Percentiles rank a stretch among this genome's conserved stretches.
Conservation (phyloP, 2,329 filamentous ascomycete genomes). For the Verticillium klebahnii region DNA sequence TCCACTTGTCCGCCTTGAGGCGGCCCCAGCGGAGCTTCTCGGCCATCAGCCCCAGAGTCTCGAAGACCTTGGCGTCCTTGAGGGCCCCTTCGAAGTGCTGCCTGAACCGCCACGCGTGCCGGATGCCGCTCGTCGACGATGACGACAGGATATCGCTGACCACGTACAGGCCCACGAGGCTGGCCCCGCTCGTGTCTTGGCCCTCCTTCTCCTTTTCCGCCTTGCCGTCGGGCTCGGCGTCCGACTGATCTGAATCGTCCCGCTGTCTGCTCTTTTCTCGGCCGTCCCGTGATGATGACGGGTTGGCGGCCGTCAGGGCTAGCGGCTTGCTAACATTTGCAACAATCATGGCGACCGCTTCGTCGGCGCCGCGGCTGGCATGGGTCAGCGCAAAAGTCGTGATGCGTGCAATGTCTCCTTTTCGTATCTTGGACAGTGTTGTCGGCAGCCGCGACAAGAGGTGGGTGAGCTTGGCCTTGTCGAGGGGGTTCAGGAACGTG, state of each 20-base stretch:
- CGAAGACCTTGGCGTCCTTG: conserved; percentile 65
- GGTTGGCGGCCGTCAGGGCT: conserved; percentile 65
- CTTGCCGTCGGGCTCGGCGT: conserved; percentile 31
- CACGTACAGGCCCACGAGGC: conserved; percentile 77
- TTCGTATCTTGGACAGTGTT: conserved; percentile 66
- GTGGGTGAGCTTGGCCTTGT: conserved; percentile 80
- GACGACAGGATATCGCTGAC: conserved; percentile 74
- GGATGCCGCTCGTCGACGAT: conserved; percentile 68
- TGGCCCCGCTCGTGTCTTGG: conserved; percentile 64
- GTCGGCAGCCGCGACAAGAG: conserved; percentile 79
- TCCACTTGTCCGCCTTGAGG: conserved; percentile 79
- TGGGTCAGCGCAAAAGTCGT: conserved; percentile 88
- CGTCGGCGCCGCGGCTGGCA: conserved; percentile 77
- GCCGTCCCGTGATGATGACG: conserved; percentile 2
- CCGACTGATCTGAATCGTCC: conserved; percentile 30
- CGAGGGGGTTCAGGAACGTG: conserved; percentile 73
- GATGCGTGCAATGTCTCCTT: conserved; percentile 80
- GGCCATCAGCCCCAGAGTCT: conserved; percentile 68
- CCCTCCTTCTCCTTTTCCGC: conserved; percentile 39
- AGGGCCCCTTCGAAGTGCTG: conserved; percentile 74
- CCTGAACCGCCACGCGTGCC: conserved; percentile 83
- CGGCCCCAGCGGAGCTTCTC: conserved; percentile 74
- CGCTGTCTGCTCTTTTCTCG: conserved; percentile 22
- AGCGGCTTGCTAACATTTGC: conserved; percentile 77
- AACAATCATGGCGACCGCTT: conserved; percentile 86